phyloP scores from a whole-genome alignment of 805 yeast genomes.

The Cyberlindnera mycetangii region DNA sequence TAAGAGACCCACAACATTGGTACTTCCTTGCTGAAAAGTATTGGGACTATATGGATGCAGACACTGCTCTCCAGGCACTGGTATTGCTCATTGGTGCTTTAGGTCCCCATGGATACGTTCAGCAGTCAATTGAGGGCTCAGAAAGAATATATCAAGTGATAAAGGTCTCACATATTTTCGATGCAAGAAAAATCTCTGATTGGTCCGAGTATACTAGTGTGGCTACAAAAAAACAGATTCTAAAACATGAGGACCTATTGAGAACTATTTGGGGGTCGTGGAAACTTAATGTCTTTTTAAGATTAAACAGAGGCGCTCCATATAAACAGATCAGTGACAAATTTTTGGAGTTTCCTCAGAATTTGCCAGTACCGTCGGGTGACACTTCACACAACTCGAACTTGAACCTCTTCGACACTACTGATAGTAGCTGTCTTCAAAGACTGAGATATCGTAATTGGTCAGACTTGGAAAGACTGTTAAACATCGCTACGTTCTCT shows the following conservation, averaged over 20 bases:
- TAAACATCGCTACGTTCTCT: constrained; percentile 12
- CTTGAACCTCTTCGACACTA: constrained; percentile 20
- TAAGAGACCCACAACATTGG: constrained; percentile 38
- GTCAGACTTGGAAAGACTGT: constrained; percentile 18
- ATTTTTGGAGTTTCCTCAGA: constrained; percentile 30
- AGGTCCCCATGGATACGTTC: constrained; percentile 30
- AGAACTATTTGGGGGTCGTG: constrained; percentile 39
- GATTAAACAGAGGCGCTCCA: constrained; percentile 37
- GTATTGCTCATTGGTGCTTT: constrained; percentile 30
- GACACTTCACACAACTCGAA: constrained; percentile 24
- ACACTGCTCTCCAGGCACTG: constrained; percentile 28
- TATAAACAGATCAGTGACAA: constrained; percentile 22
- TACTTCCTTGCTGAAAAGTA: constrained; percentile 32
- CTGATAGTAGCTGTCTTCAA: constrained; percentile 13
- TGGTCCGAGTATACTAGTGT: constrained; percentile 27
- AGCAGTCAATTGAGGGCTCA: constrained; percentile 29
- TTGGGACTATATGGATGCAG: constrained; percentile 30
- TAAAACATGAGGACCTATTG: constrained; percentile 33
- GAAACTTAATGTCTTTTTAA: constrained; percentile 33
- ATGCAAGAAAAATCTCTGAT: constrained; percentile 20
- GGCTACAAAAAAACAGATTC: constrained; percentile 33
- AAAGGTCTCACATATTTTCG: constrained; percentile 15
- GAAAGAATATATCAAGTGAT: constrained; percentile 24
- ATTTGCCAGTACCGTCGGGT: constrained; percentile 34
- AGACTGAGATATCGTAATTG: constrained; percentile 17